Evolutionary conservation across 2,329 filamentous ascomycete genomes (phyloP), one percentile per base, ranked within the genome.

Genomic region (Nemania sp.): DNA sequence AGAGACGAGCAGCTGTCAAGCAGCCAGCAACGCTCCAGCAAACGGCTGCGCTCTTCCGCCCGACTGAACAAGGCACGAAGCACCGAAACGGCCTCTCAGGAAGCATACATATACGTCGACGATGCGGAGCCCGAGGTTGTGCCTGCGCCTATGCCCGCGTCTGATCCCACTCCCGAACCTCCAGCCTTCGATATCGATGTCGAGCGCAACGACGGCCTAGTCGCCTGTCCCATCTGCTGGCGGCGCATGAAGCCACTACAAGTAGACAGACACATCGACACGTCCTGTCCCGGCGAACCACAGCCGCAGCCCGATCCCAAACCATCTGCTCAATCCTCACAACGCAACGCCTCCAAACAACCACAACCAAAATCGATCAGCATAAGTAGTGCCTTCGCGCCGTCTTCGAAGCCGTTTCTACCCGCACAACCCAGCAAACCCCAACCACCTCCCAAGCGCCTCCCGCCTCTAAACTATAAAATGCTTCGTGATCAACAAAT

Each of bases 391-490:
- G 42, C 41, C 33, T 53, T 55, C 45, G 61, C 62, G 2, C 33
- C 58, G 45, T 34, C 42, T 22, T 62, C 52, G 36, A 2, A 12
- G 26, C 26, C 26, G 6, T 28, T 12, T 31, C 28, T 20, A 14
- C 54, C 39, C 11, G 31, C 7, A n/a, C n/a, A n/a, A n/a, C 36
- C 42, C 34, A 48, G 49, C 33, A 51, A 56, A 15, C 41, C 60
- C 52, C 43, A 54, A 61, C 53, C 60, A 53, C 63, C 72, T 28
- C 75, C 77, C 19, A 85, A 91, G 44, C 82, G 88, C 28, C 76
- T 97, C 8, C 88, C 94, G 0, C 84, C 89, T 8, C 78, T 97
- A 15, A 94, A 90, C 66, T 97, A 97, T 71, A 88, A 86, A 19
- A 81, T 96, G 68, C 74, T 96, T n/a, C 96, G 88, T 68, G 93